These are phyloP conservation scores for Boletus sensibilis DNA, from an alignment of 768 basidiomycete species.

Conservation along the genomic window DNA sequence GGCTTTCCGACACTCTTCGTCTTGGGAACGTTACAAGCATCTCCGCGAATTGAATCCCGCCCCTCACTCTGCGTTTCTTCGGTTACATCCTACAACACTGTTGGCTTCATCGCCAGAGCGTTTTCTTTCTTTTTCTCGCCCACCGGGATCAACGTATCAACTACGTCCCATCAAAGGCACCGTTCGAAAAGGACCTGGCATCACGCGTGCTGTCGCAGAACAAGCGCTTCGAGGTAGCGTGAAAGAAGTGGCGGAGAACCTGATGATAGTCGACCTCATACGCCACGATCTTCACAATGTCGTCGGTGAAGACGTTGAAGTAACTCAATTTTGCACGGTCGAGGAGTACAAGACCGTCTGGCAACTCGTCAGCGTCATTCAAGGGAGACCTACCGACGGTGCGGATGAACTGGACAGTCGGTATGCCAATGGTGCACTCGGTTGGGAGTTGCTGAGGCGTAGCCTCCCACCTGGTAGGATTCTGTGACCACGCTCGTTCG, in stretches of 20 bases:
- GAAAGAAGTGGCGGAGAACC: constrained; percentile 94
- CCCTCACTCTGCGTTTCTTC: constrained; percentile 81
- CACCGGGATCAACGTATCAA: constrained; percentile 65
- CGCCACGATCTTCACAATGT: constrained; percentile 87
- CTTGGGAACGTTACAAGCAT: constrained; percentile 73
- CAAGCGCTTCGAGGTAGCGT: constrained; percentile 57
- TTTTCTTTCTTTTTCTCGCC: constrained; percentile 78
- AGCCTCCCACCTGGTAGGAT: constrained; percentile 83
- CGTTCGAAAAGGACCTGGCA: constrained; percentile 63
- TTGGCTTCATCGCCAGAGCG: constrained; percentile 90
- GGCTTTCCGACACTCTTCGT: constrained; percentile 29
- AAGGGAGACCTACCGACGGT: constrained; percentile 53
- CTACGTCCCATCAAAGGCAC: constrained; percentile 96
- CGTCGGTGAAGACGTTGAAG: constrained; percentile 77
- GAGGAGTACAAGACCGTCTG: constrained; percentile 95
- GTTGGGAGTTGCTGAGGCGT: constrained; percentile 74
- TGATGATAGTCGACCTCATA: constrained; percentile 98
- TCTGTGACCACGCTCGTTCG: not conserved
- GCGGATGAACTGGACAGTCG: constrained; percentile 38
- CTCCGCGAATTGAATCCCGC: constrained; percentile 82
- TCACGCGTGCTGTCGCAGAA: constrained; percentile 66
- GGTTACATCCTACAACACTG: constrained; percentile 72
- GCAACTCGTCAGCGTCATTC: constrained; percentile 93
- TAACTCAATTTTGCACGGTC: constrained; percentile 81
- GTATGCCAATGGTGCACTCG: constrained; percentile 44